Base-by-base conservation (phyloP, 2,329 filamentous ascomycete species). In the Trichoderma arundinaceum region DNA sequence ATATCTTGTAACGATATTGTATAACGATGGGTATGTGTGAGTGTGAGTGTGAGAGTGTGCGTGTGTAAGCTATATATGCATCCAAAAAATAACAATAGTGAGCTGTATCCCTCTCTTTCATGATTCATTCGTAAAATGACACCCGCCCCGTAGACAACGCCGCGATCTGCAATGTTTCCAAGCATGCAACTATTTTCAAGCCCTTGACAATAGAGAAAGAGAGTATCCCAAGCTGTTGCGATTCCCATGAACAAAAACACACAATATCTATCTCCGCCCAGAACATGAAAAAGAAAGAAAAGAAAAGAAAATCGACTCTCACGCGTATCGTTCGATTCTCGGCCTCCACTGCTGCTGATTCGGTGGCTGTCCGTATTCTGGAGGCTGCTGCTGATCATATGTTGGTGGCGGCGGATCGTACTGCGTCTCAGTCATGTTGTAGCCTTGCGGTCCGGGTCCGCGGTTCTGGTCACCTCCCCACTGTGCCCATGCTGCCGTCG, bases 281-380 rank as follows among this genome's bases (percentile, higher is more conserved):
- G 19, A 38, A 49, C 22, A 13, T 7, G 22, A n/a, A 17, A 19
- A 22, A 63, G 15, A 8, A 28, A 19, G 22, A 43, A 28, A 10
- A 5, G 32, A 5, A 41, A 13, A 19, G 19, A 33, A 51, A 56
- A 46, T 48, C 22, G 39, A 43, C 35, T 35, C 28, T 64, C 51
- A 76, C 65, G 74, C 74, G 66, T 76, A 76, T 69, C 74, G 72
- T 72, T 72, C 72, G 61, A 72, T 73, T 35, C 66, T 67, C 7
- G 72, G 69, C 43, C 60, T 53, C 59, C 59, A 44, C 64, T 46
- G 54, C 69, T 68, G 71, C 52, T 69, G 68, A 12, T 39, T 17
- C 33, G 51, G 28, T 2, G 52, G 46, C 35, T 68, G 53, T 22
- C 59, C 59, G 10, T 63, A 63, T 13, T 46, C 39, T 12, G 65